Evolutionary conservation across 2,329 filamentous ascomycete genomes (phyloP).

Genomic region (Rasamsonia emersonii): DNA sequence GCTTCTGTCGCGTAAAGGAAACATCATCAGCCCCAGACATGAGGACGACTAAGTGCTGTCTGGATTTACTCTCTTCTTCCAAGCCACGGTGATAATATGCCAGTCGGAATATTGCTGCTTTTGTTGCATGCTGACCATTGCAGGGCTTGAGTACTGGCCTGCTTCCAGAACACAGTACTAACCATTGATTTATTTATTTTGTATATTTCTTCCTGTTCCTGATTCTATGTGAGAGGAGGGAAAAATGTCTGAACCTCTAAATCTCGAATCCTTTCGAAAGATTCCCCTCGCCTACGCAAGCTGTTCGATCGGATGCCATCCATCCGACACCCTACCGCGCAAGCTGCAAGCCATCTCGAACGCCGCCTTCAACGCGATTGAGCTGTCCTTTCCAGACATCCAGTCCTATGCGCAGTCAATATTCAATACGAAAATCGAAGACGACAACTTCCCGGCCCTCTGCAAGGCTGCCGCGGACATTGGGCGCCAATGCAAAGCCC

Average conservation of each 20-base stretch:
- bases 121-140: too few relatives aligned
- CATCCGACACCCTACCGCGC: conserved; percentile 25
- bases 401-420: conserved; percentile 51
- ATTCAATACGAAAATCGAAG: conserved; percentile 42
- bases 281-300: conserved; percentile 34
- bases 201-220: background rate
- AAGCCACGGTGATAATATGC: too few relatives aligned
- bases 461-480: conserved; percentile 48
- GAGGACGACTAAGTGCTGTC: too few relatives aligned
- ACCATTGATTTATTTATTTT: background rate
- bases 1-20: conserved; percentile 3
- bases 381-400: conserved; percentile 68
- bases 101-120: too few relatives aligned
- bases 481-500: conserved; percentile 44
- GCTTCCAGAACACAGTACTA: too few relatives aligned
- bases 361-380: conserved; percentile 53
- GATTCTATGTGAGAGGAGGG: too few relatives aligned
- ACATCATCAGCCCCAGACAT: too few relatives aligned
- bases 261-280: conserved; percentile 12
- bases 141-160: too few relatives aligned
- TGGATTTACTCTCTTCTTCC: too few relatives aligned
- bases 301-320: conserved; percentile 32
- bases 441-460: conserved; percentile 53
- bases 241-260: conserved; percentile 6
- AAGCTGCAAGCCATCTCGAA: conserved; percentile 32